A percentile compares a stretch with the other conserved stretches of the same genome.
phyloP scores from a whole-genome alignment of 768 basidiomycete species.

The Trametes villosa region DNA sequence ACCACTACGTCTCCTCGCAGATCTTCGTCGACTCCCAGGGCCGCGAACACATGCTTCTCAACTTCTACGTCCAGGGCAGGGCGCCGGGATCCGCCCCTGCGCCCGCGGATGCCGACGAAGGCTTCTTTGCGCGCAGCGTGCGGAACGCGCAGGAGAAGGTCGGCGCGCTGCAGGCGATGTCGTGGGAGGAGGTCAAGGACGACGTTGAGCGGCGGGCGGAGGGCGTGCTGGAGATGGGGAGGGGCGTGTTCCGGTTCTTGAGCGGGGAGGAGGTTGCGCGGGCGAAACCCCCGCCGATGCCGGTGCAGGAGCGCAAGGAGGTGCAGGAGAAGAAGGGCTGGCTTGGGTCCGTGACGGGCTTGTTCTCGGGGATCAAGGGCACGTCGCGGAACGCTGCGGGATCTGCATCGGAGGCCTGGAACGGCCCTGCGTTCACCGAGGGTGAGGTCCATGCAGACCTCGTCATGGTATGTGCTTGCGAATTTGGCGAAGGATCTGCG shows the following conservation, averaged over 20 bases:
- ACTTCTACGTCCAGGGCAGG: constrained; percentile 77
- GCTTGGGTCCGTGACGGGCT: constrained; percentile 59
- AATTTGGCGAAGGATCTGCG: neutral
- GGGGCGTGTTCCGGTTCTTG: constrained; percentile 70
- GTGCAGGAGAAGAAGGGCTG: constrained; percentile 43
- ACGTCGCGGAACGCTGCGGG: constrained; percentile 39
- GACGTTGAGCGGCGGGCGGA: constrained; percentile 49
- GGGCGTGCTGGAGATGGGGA: constrained; percentile 50
- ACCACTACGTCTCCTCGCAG: constrained; percentile 80
- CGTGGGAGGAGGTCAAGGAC: constrained; percentile 56
- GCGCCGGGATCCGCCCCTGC: constrained; percentile 43
- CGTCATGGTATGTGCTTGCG: constrained; percentile 57
- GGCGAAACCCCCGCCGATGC: constrained; percentile 34
- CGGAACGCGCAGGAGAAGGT: constrained; percentile 49
- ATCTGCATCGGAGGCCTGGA: constrained; percentile 34
- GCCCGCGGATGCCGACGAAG: constrained; percentile 34
- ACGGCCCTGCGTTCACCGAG: constrained; percentile 60
- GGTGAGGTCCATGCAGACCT: constrained; percentile 85
- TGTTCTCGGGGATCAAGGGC: constrained; percentile 69
- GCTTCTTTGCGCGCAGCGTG: constrained; percentile 48
- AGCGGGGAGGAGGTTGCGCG: constrained; percentile 60
- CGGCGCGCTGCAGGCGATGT: constrained; percentile 51
- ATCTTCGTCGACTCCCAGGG: constrained; percentile 74
- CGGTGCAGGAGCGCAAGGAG: constrained; percentile 36
- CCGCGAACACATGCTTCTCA: constrained; percentile 82